These are phyloP conservation scores for Heritiera littoralis DNA, from an alignment of 345 rosid genomes.

Conservation along the genomic window DNA sequence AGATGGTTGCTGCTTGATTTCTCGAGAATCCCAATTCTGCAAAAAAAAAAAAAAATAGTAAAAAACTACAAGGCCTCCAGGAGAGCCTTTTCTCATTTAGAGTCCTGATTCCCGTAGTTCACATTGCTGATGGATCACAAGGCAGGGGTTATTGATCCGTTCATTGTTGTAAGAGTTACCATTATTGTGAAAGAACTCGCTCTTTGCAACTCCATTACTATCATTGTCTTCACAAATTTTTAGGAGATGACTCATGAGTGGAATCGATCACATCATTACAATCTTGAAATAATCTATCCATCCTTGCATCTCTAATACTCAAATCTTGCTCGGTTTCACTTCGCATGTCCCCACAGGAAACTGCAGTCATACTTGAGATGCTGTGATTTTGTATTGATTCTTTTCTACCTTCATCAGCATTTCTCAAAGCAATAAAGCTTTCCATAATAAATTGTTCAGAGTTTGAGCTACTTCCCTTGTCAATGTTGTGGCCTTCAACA, in stretches of 20 bases:
- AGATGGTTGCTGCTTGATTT: slow-evolving; percentile 6
- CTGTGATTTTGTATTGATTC: slow-evolving; percentile 6
- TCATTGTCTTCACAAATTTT: slow-evolving; percentile 10
- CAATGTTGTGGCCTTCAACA: slow-evolving; percentile 3
- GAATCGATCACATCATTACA: neutral
- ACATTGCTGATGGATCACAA: slow-evolving; percentile 5
- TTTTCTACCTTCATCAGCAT: slow-evolving; percentile 16
- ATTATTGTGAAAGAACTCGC: neutral
- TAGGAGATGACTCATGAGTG: neutral
- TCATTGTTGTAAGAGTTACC: neutral
- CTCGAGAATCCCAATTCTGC: neutral
- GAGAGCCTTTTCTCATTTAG: neutral
- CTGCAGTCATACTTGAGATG: neutral
- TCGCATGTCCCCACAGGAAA: neutral
- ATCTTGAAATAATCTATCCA: slow-evolving; percentile 16
- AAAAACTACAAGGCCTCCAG: neutral
- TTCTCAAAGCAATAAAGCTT: neutral
- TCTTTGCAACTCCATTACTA: neutral
- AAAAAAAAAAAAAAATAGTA: neutral
- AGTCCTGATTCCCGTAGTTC: neutral
- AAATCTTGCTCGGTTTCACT: neutral
- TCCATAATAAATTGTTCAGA: slow-evolving; percentile 1
- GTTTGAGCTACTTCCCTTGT: slow-evolving; percentile 1
- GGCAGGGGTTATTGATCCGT: neutral
- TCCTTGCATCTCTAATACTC: neutral